phyloP scores from a whole-genome alignment of 2,329 filamentous ascomycete genomes.

The Dactylellina parvicollis region DNA sequence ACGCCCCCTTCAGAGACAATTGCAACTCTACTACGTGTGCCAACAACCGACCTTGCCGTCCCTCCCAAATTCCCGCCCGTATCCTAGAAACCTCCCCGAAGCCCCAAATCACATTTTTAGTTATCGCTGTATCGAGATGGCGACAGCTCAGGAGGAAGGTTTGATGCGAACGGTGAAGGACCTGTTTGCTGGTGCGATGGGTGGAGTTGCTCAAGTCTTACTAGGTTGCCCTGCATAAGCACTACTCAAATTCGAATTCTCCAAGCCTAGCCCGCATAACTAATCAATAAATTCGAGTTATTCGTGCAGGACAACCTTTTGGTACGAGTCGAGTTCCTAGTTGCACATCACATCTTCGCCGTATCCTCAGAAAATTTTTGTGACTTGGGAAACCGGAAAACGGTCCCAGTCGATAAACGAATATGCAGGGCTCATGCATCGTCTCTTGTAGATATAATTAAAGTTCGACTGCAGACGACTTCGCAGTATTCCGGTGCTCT shows the following conservation, averaged over 20 bases:
- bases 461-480: conserved; percentile 93
- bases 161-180: conserved; percentile 80
- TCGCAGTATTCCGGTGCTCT: conserved; percentile 82
- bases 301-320: conserved; percentile 71
- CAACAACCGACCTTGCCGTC: background rate
- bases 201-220: conserved; percentile 91
- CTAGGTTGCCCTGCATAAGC: conserved; percentile 70
- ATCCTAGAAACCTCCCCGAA: background rate
- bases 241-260: conserved; percentile 15
- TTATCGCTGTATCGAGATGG: conserved; percentile 16
- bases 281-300: conserved; percentile 32
- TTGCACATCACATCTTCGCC: conserved; percentile 12
- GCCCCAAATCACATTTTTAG: conserved; percentile 1
- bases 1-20: conserved; percentile 7
- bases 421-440: conserved; percentile 58
- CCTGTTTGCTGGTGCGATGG: conserved; percentile 86
- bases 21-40: conserved; percentile 22
- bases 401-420: conserved; percentile 54
- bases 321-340: conserved; percentile 38
- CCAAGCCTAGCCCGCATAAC: conserved; percentile 35
- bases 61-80: conserved; percentile 1
- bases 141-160: conserved; percentile 59
- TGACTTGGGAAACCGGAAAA: conserved; percentile 14
- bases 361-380: background rate
- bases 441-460: conserved; percentile 78